phyloP scores from a whole-genome alignment of 495 filamentous ascomycete genomes.

The Talaromyces nanjingensis region DNA sequence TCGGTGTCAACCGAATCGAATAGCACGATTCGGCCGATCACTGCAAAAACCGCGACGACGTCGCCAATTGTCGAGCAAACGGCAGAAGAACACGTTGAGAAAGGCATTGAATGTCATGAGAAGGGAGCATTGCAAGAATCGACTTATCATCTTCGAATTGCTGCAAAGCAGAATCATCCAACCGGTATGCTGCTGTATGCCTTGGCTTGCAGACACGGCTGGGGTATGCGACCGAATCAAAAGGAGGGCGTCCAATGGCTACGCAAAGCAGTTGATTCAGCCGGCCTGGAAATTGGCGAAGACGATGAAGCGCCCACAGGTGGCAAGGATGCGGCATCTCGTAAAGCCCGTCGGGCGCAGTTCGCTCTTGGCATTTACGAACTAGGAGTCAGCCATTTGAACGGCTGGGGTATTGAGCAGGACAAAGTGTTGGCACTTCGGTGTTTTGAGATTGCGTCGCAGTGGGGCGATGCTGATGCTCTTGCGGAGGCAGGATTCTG shows the following conservation, averaged over 20 bases:
- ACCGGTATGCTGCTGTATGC: conserved; percentile 96
- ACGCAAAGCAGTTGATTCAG: conserved; percentile 80
- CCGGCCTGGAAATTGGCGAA: conserved; percentile 71
- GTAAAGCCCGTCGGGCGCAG: conserved; percentile 76
- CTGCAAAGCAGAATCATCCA: conserved; percentile 75
- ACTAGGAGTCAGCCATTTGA: conserved; percentile 92
- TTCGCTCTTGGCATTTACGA: conserved; percentile 95
- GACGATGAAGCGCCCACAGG: conserved; percentile 59
- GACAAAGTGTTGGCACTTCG: conserved; percentile 81
- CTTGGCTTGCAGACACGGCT: conserved; percentile 92
- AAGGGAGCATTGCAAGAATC: conserved; percentile 80
- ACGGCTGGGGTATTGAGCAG: conserved; percentile 94
- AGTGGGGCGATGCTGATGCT: conserved; percentile 96
- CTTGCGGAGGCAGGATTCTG: conserved; percentile 84
- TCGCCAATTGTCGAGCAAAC: conserved; percentile 48
- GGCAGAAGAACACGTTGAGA: conserved; percentile 79
- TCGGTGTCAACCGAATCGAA: conserved; percentile 57
- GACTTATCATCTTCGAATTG: conserved; percentile 89
- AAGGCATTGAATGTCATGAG: conserved; percentile 84
- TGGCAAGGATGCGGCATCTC: conserved; percentile 54
- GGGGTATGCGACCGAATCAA: conserved; percentile 92
- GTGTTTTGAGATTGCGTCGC: conserved; percentile 93
- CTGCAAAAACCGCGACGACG: conserved; percentile 29
- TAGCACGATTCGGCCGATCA: conserved; percentile 55
- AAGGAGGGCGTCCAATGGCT: conserved; percentile 86